Percentiles rank a stretch among this genome's conserved stretches.
These are phyloP conservation scores for Debaryomyces nepalensis DNA, from an alignment of 1,139 yeast species.

Conservation along the genomic window DNA sequence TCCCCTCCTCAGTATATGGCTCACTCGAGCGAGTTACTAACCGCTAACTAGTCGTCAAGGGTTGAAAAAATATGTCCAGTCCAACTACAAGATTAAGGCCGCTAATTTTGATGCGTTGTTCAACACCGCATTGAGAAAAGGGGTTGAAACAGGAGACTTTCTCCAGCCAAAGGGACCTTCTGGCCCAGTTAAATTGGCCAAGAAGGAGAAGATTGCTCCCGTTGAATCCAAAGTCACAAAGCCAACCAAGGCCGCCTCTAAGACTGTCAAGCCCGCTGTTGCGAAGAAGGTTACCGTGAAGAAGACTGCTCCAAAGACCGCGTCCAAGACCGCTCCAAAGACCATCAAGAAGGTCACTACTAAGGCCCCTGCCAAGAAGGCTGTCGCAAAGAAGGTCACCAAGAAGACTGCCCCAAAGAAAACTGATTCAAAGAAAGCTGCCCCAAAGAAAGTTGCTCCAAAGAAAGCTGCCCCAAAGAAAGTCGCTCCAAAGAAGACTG, in stretches of 20 bases:
- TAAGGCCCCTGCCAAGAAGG: constrained; percentile 15
- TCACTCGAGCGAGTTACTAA: constrained; percentile 20
- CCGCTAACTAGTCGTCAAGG: constrained; percentile 61
- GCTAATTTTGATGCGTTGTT: constrained; percentile 75
- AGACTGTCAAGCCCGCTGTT: constrained; percentile 20
- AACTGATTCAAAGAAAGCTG: constrained; percentile 23
- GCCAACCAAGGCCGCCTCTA: constrained; percentile 21
- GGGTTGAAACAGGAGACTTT: constrained; percentile 77
- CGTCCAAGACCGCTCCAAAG: constrained; percentile 19
- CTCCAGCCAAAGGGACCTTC: constrained; percentile 88
- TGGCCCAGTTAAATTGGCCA: constrained; percentile 70
- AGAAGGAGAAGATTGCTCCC: constrained; percentile 41
- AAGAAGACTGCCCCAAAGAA: constrained; percentile 22
- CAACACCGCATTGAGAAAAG: constrained; percentile 80
- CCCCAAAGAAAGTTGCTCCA: constrained; percentile 11
- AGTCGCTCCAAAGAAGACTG: constrained; percentile 21
- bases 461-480: constrained; percentile 22
- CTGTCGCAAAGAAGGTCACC: constrained; percentile 25
- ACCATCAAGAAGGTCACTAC: constrained; percentile 19
- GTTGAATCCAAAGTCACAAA: constrained; percentile 26
- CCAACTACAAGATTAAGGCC: constrained; percentile 63
- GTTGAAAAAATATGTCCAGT: constrained; percentile 70
- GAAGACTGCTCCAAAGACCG: constrained; percentile 13
- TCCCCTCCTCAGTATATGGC: neutral
- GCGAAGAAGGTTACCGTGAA: constrained; percentile 17